These are phyloP conservation scores for Paecilomyces niveus DNA, from an alignment of 2,329 filamentous ascomycete genomes.

Conservation along the genomic window DNA sequence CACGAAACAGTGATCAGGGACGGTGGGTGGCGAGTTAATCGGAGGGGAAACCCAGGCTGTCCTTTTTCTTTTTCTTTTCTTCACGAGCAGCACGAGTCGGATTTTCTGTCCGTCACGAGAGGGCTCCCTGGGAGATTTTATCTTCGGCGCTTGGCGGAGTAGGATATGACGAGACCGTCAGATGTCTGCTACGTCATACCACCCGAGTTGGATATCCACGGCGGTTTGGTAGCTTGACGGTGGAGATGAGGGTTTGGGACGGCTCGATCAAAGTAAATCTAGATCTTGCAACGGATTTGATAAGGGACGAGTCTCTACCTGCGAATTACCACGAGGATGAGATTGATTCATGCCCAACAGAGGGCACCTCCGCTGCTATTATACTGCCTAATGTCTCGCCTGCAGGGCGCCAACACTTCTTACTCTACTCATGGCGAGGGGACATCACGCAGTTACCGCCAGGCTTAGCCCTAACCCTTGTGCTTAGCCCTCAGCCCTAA, in stretches of 20 bases:
- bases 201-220: background rate
- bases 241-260: background rate
- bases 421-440: background rate
- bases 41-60: background rate
- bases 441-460: background rate
- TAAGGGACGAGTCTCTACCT: background rate
- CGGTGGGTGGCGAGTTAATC: background rate
- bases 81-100: background rate
- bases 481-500: background rate
- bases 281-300: background rate
- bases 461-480: background rate
- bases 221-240: background rate
- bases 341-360: too few species aligned
- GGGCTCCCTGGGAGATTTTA: background rate
- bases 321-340: background rate
- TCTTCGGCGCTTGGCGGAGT: background rate
- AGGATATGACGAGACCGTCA: background rate
- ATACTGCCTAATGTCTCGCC: background rate
- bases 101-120: background rate
- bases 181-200: conserved; percentile 1
- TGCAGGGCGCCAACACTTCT: background rate
- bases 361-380: background rate
- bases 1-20: background rate
- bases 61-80: background rate
- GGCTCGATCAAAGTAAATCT: background rate